Evolutionary conservation across 345 rosid species (phyloP).

Genomic region (Lumnitzera racemosa): DNA sequence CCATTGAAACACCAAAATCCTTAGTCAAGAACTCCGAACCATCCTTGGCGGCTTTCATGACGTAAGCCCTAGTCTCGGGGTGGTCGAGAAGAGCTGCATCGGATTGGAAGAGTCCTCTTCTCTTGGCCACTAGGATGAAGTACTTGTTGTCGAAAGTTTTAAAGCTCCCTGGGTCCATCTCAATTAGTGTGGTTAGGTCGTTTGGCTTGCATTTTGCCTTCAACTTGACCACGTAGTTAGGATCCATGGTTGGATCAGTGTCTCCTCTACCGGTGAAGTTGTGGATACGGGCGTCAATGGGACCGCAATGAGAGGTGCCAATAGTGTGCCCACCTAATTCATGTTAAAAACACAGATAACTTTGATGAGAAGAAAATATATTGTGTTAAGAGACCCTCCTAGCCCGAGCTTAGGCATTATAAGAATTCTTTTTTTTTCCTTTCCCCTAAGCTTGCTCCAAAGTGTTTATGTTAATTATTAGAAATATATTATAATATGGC

Average conservation of each 20-base stretch:
- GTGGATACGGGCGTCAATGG: constrained; percentile 41
- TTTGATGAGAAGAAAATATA: background rate
- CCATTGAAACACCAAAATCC: constrained; percentile 66
- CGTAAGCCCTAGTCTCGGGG: constrained; percentile 34
- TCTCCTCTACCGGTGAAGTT: constrained; percentile 63
- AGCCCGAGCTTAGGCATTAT: too few relatives aligned
- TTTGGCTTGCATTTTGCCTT: constrained; percentile 33
- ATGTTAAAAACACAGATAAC: background rate
- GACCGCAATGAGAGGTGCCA: constrained; percentile 56
- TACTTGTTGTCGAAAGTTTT: constrained; percentile 50
- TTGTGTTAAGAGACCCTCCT: background rate
- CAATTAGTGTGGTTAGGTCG: constrained; percentile 40
- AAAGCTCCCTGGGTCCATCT: constrained; percentile 70
- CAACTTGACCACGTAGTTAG: constrained; percentile 21
- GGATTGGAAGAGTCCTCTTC: constrained; percentile 55
- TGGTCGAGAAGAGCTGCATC: constrained; percentile 58
- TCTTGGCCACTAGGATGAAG: constrained; percentile 35
- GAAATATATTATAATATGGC: too few relatives aligned
- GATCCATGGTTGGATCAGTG: constrained; percentile 42
- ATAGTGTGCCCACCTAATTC: constrained; percentile 54
- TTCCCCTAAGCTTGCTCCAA: too few relatives aligned
- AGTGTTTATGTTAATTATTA: too few relatives aligned
- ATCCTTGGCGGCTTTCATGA: constrained; percentile 15
- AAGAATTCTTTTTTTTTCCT: too few relatives aligned
- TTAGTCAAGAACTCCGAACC: constrained; percentile 32